phyloP scores from a whole-genome alignment of 257 asterid species.

The Nicotiana otophora region DNA sequence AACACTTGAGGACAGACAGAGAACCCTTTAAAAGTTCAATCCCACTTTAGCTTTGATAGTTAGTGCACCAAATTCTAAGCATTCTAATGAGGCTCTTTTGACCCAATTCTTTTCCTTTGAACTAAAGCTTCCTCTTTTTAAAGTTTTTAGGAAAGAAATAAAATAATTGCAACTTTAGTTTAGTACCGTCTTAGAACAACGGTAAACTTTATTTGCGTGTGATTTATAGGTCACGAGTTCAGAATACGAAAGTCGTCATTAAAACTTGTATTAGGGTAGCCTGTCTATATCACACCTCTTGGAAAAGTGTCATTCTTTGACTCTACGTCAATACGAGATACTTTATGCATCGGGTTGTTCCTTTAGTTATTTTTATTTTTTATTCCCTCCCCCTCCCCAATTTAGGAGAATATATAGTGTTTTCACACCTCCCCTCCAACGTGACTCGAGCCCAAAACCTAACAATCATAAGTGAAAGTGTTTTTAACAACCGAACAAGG shows the following conservation, averaged over 20 bases:
- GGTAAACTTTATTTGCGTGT: too few relatives aligned
- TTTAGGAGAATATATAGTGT: too few relatives aligned
- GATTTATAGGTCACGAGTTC: too few relatives aligned
- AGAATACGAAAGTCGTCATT: accelerated
- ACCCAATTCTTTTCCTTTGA: slow-evolving; percentile 27
- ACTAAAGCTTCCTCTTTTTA: slow-evolving; percentile 16
- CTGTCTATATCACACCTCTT: too few relatives aligned
- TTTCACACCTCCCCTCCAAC: too few relatives aligned
- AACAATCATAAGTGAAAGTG: too few relatives aligned
- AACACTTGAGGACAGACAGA: slow-evolving; percentile 12
- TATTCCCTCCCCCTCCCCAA: too few relatives aligned
- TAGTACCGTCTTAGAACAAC: neutral
- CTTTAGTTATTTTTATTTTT: too few relatives aligned
- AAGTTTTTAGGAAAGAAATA: slow-evolving; percentile 17
- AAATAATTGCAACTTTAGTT: slow-evolving; percentile 6
- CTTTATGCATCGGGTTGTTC: accelerated
- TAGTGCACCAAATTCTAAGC: slow-evolving; percentile 54
- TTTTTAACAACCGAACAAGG: too few relatives aligned
- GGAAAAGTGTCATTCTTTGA: accelerated
- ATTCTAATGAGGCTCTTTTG: slow-evolving; percentile 29
- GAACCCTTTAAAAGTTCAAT: slow-evolving; percentile 21
- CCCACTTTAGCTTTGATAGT: slow-evolving; percentile 26
- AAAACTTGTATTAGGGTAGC: too few relatives aligned
- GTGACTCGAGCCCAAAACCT: too few relatives aligned
- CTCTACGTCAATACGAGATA: too few relatives aligned